phyloP scores from a whole-genome alignment of 192 early-diverging fungal genomes.

The Blastocladiella britannica region DNA sequence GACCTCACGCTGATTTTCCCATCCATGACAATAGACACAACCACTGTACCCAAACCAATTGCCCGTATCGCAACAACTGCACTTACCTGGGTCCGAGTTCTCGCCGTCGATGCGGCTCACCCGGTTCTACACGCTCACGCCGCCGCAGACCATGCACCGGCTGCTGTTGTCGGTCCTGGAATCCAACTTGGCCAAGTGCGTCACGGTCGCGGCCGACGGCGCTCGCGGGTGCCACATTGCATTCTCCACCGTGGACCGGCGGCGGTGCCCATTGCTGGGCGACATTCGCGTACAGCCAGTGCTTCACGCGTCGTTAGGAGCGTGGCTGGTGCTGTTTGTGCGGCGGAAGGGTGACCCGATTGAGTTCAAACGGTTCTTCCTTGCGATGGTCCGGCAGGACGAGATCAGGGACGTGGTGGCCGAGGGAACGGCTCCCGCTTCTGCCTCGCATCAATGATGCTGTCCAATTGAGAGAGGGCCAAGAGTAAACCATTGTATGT shows the following conservation, averaged over 20 bases:
- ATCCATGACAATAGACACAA: constrained; percentile 6
- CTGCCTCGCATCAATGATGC: no score
- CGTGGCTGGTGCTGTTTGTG: background rate
- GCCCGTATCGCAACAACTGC: no score
- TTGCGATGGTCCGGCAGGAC: no score
- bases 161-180: constrained; percentile 9
- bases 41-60: constrained; percentile 13
- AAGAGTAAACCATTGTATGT: no score
- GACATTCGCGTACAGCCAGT: constrained; percentile 30
- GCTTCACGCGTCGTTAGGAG: no score
- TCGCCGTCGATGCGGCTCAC: constrained; percentile 18
- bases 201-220: no score
- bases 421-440: no score
- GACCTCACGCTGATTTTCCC: constrained; percentile 6
- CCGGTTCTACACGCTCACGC: constrained; percentile 17
- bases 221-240: constrained; percentile 29
- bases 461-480: no score
- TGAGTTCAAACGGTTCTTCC: background rate
- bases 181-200: constrained; percentile 8
- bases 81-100: no score
- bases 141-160: constrained; percentile 11
- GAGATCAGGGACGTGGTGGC: no score
- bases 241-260: constrained; percentile 41
- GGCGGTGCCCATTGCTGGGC: constrained; percentile 41
- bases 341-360: background rate